Evolutionary conservation across 2,329 filamentous ascomycete genomes (phyloP).

Genomic region (Fusarium heterosporum): DNA sequence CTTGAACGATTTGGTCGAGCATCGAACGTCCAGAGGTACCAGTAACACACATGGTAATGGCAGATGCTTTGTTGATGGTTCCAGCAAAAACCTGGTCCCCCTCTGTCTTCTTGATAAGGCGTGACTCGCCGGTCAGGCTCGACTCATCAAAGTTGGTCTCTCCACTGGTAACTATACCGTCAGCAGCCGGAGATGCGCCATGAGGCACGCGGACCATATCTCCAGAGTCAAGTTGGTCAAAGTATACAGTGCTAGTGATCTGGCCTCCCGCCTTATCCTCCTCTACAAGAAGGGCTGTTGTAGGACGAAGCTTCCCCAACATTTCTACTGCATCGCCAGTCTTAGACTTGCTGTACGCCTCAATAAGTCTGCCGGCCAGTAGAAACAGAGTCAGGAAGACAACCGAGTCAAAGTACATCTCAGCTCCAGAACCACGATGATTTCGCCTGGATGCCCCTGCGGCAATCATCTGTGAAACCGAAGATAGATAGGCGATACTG

Average conservation of each 20-base stretch:
- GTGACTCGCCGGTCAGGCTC: conserved; percentile 85
- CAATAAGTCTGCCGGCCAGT: conserved; percentile 77
- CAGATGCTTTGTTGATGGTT: conserved; percentile 76
- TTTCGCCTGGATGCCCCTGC: conserved; percentile 57
- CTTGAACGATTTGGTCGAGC: conserved; percentile 82
- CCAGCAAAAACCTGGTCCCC: conserved; percentile 78
- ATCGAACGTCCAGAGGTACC: conserved; percentile 76
- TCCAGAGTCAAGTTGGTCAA: conserved; percentile 80
- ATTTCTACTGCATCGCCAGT: conserved; percentile 88
- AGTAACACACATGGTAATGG: conserved; percentile 72
- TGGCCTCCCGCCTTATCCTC: conserved; percentile 52
- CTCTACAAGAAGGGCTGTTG: conserved; percentile 77
- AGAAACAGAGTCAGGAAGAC: conserved; percentile 93
- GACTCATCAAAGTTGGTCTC: conserved; percentile 86
- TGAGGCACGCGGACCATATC: conserved; percentile 81
- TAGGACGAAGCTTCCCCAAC: conserved; percentile 81
- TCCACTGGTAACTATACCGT: conserved; percentile 75
- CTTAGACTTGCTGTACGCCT: conserved; percentile 91
- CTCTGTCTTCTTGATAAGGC: conserved; percentile 70
- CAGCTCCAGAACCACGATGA: conserved; percentile 32
- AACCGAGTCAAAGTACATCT: conserved; percentile 90
- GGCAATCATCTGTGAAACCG: conserved; percentile 80
- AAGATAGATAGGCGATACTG: conserved; percentile 87
- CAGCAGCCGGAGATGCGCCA: conserved; percentile 85
- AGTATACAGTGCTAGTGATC: conserved; percentile 58